Evolutionary conservation across 768 basidiomycete genomes (phyloP).

Genomic region (Lentinula lateritia): DNA sequence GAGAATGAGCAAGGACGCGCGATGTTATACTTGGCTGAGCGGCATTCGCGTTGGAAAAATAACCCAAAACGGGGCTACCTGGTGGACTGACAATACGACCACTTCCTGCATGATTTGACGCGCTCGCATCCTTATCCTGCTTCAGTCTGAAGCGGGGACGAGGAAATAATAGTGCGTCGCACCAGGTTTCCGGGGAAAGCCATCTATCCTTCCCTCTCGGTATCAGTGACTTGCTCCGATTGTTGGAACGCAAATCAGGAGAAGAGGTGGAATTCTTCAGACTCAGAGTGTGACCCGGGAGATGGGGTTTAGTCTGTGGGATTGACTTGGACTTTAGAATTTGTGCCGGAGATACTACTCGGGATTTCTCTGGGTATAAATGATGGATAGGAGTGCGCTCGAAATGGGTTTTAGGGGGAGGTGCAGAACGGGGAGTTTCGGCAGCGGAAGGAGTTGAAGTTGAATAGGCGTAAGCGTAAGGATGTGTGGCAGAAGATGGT

Average conservation of each 20-base stretch:
- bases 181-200: slow-evolving; percentile 76
- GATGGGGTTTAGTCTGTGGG: not conserved
- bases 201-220: slow-evolving; percentile 53
- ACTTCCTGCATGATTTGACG: slow-evolving; percentile 14
- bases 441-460: slow-evolving; percentile 4
- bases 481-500: slow-evolving; percentile 32
- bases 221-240: slow-evolving; percentile 16
- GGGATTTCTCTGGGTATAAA: not conserved
- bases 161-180: slow-evolving; percentile 73
- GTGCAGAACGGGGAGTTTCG: slow-evolving; percentile 1
- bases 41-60: slow-evolving; percentile 10
- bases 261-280: slow-evolving; percentile 60
- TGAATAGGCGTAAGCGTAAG: slow-evolving; percentile 44
- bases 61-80: slow-evolving; percentile 30
- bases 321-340: not conserved
- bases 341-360: not conserved
- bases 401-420: slow-evolving; percentile 5
- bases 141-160: slow-evolving; percentile 63
- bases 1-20: slow-evolving; percentile 45
- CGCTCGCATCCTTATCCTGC: slow-evolving; percentile 19
- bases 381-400: not conserved
- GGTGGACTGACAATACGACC: slow-evolving; percentile 46
- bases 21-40: slow-evolving; percentile 27
- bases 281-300: slow-evolving; percentile 4
- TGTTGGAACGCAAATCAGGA: slow-evolving; percentile 47